Base-by-base conservation (phyloP, 2,329 filamentous ascomycete species). In the Penicillium glabrum region DNA sequence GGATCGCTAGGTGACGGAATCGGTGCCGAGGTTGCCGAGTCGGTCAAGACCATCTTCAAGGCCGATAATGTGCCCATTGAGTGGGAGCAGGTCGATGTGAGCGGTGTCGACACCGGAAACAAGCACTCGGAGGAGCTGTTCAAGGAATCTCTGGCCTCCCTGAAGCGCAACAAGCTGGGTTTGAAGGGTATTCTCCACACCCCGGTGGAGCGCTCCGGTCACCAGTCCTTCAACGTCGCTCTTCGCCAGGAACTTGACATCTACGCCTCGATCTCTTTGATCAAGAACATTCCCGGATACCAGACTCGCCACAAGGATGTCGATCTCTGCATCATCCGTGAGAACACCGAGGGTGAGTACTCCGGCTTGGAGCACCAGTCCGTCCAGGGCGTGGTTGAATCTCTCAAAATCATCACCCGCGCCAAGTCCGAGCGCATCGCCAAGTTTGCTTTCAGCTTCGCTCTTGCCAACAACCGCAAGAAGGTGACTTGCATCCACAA, bases 401-500 rank as follows among this genome's bases (percentile, higher is more conserved):
- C 93, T 50, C 90, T 99, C 79, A 99, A 99, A 87, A 98, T 99
- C 82, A 98, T 99, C 82, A 99, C 95, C 67, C 91, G 93, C 71
- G 92, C 92, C 79, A 98, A 99, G 86, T 96, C 92, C 54, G 95
- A 99, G 87, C 91, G 95, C 75, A 99, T 99, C 73, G 91, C 93
- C 81, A 96, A 96, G 82, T 99, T 99, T 75, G 95, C 95, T 66
- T 98, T 98, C 78, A 89, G 90, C 75, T 99, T 99, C 74, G 95
- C 95, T 58, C 89, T 98, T 57, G 95, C 95, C 79, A 99, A 99
- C 86, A 93, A 96, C 86, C 88, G 95, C 76, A 93, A 96, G 85
- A 98, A 98, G 89, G 91, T 99, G 57, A 98, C 95, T 67, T 97
- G 93, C 83, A 98, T 99, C 76, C 95, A 99, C 89, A 99, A 99